These are phyloP conservation scores for Rhynchospora pubera DNA, from an alignment of 176 grass and related monocot species.

Conservation along the genomic window DNA sequence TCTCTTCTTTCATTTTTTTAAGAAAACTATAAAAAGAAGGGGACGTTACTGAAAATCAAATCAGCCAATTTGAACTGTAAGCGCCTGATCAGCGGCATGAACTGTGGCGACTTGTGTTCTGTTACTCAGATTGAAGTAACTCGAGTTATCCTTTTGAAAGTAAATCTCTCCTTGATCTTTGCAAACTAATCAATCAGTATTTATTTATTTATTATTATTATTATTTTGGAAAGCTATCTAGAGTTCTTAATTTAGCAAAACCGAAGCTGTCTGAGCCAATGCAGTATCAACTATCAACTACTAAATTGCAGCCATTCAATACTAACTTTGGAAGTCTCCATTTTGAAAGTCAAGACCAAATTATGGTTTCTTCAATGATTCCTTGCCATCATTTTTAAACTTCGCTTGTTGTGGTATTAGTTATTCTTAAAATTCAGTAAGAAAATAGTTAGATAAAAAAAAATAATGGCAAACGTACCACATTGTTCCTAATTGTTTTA, in stretches of 20 bases:
- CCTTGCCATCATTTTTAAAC: neutral
- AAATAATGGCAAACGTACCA: neutral
- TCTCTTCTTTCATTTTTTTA: neutral
- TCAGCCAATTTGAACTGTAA: neutral
- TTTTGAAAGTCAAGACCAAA: neutral
- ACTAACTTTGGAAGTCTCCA: neutral
- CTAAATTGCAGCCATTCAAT: neutral
- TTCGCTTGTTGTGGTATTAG: neutral
- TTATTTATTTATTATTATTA: no score
- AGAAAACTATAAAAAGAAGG: neutral
- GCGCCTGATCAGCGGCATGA: neutral
- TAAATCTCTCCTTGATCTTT: neutral
- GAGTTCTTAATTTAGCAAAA: slow-evolving; percentile 8
- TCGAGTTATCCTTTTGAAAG: neutral
- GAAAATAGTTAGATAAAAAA: neutral
- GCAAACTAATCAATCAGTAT: neutral
- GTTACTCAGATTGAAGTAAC: no score
- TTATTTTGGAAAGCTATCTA: neutral
- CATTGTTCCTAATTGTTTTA: no score
- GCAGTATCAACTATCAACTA: neutral
- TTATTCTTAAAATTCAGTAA: no score
- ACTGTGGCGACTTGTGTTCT: neutral
- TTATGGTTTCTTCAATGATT: neutral
- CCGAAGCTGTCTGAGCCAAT: neutral
- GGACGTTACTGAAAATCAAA: neutral